Base-by-base conservation (phyloP, 2,329 filamentous ascomycete species). In the Blastomyces gilchristii region DNA sequence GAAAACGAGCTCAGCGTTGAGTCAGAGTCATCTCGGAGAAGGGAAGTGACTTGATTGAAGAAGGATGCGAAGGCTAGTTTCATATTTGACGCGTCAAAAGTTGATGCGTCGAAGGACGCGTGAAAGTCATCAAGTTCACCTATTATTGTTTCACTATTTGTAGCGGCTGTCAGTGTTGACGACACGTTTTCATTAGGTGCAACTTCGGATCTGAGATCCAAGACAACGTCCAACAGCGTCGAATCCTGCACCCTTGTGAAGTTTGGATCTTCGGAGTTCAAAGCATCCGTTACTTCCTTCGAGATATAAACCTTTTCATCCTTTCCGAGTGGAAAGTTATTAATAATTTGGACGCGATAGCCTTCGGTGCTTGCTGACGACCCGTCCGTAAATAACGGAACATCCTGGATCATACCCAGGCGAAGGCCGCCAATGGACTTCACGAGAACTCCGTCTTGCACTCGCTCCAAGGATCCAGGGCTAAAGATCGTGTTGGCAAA, bases 221-320 rank as follows among this genome's bases (percentile, higher is more conserved):
- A 74, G 64, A 92, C 81, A 50, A 96, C 75, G 68, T 96, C 90
- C 60, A 96, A 79, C 66, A 87, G 82, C 63, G 88, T 81, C 3
- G 84, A 76, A 69, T 96, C 90, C 57, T 89, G 85, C 34, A 92
- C 81, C 37, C 90, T 84, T 11, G 87, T 89, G 73, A 97, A 97
- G 63, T 92, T 87, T 16, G 91, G 89, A 74, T 97, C 93, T 28
- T 85, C 84, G 5, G 77, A 76, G 69, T 78, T 78, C 43, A 81
- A 69, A 45, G 91, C 83, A 67, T 89, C 87, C 63, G 88, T 85
- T 37, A 91, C 85, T 34, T 93, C 83, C 63, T 91, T 86, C 31
- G 88, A 85, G 66, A 97, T 83, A 71, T 90, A 89, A 25, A 97
- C 85, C 67, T 87, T 89, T 75, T 97, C 93, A 71, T 97, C 91